Conservation (phyloP, 768 basidiomycete genomes). For the Mycena albidolilacea region DNA sequence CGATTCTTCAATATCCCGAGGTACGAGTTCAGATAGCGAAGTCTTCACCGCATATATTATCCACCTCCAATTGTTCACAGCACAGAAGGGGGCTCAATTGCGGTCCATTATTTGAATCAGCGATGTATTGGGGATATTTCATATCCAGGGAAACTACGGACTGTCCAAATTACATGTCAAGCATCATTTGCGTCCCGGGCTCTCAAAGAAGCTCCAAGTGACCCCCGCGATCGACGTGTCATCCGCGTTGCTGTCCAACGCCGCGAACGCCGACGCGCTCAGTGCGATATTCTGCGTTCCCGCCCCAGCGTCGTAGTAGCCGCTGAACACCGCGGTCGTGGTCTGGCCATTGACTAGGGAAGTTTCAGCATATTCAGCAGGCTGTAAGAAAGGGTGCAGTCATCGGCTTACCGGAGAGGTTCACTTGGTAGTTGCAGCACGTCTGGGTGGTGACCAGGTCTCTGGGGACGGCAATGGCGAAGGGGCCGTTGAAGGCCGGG, state of each 20-base stretch:
- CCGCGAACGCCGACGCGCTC: slow-evolving; percentile 4
- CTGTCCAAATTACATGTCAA: too few species aligned
- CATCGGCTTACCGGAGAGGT: not conserved
- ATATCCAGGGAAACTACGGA: too few species aligned
- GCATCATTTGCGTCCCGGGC: too few species aligned
- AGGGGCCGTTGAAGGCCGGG: slow-evolving; percentile 18
- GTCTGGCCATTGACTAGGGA: slow-evolving; percentile 4
- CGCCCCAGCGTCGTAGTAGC: slow-evolving; percentile 8
- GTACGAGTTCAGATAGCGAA: too few species aligned
- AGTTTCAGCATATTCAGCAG: not conserved
- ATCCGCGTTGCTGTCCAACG: not conserved
- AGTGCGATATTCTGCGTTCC: slow-evolving; percentile 24
- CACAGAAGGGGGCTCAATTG: too few species aligned
- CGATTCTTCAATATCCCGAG: too few species aligned
- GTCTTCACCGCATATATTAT: too few species aligned
- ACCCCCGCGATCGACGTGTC: slow-evolving; percentile 9
- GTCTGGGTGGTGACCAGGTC: not conserved
- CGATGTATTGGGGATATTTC: too few species aligned
- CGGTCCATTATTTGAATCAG: too few species aligned
- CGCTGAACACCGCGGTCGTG: slow-evolving; percentile 24
- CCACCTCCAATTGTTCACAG: too few species aligned
- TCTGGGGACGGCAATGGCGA: slow-evolving; percentile 15
- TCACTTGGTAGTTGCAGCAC: slow-evolving; percentile 23
- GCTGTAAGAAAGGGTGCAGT: not conserved
- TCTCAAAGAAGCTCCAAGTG: slow-evolving; percentile 20